Percentiles rank a stretch among this genome's conserved stretches.
phyloP scores from a whole-genome alignment of 495 filamentous ascomycete species.

The Neurospora sp. region DNA sequence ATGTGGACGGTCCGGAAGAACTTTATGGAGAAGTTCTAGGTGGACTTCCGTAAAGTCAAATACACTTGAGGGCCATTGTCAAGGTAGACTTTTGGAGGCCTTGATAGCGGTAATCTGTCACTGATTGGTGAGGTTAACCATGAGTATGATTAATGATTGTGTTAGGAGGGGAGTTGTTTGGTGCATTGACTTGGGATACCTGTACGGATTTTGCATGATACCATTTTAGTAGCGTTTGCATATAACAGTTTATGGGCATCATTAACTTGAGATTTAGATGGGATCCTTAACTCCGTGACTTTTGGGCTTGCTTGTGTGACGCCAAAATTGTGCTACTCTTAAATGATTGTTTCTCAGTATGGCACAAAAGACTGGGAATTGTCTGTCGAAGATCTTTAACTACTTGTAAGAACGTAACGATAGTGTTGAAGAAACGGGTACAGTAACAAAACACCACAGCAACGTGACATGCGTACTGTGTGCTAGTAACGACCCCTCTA shows the following conservation, averaged over 20 bases:
- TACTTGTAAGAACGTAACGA: not conserved
- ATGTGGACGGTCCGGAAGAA: slow-evolving; percentile 93
- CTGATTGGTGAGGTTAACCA: not conserved
- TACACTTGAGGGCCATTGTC: not conserved
- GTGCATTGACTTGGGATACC: not conserved
- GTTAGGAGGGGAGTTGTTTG: not conserved
- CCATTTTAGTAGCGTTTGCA: not conserved
- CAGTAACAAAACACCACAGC: not conserved
- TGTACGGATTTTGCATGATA: not conserved
- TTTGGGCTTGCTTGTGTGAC: not conserved
- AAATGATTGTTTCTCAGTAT: not conserved
- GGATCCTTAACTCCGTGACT: not conserved
- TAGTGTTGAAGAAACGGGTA: not conserved
- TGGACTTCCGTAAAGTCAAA: not conserved
- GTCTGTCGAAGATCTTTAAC: not conserved
- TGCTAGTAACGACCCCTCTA: not conserved
- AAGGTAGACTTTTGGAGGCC: not conserved
- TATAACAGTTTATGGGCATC: not conserved
- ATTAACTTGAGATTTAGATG: not conserved
- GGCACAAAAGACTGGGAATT: not conserved
- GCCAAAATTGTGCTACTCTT: not conserved
- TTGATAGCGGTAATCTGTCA: not conserved
- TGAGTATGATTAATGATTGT: not conserved
- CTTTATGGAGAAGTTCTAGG: slow-evolving; percentile 78
- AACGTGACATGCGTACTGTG: not conserved